Base-by-base conservation (phyloP, 2,329 filamentous ascomycete species). In the Pseudogymnoascus sp. region DNA sequence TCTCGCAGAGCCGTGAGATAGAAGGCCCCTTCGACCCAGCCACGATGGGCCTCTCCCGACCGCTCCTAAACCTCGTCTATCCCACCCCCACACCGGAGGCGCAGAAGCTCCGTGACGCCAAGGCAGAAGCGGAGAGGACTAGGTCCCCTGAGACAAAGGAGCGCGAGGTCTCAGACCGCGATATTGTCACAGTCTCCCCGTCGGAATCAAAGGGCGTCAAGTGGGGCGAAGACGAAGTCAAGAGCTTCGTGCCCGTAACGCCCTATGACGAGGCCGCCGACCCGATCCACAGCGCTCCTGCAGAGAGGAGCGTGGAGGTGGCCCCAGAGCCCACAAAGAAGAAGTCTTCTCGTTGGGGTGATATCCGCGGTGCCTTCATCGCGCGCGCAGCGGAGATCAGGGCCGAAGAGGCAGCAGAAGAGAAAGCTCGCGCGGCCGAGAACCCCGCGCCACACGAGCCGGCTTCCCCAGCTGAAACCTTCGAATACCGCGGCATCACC, bases 181-280 rank as follows among this genome's bases (percentile, higher is more conserved):
- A 38, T 31, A 35, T 61, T n/a, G 57, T n/a, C 6, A 38, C 31
- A 2, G 31, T 38, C 3, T 35, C 31, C 21, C 59, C 42, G 13
- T 33, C 28, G 6, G 74, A 75, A 21, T 78, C 82, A 6, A 87
- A 87, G 68, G 80, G 76, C 44, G 86, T 88, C 4, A 85, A 80
- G 11, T 88, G 85, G 86, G 86, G 84, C 10, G 78, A 86, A 65
- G 86, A 87, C 66, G 79, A 86, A 70, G 87, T 82, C 3, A 84
- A 87, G 71, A 82, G 84, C 65, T 88, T 85, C 65, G 83, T 87
- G 60, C 79, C 83, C 10, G 83, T 84, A 64, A 87, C 81, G 61
- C 82, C 85, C 6, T 82, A 83, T 50, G 74, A 33, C 9, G 50
- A 57, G 28, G 33, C 59, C 33, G 6, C 21, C 19, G 26, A 53